Percentiles rank a stretch among this genome's conserved stretches.
Conservation (phyloP, 495 filamentous ascomycete genomes). For the Neurospora sp. region DNA sequence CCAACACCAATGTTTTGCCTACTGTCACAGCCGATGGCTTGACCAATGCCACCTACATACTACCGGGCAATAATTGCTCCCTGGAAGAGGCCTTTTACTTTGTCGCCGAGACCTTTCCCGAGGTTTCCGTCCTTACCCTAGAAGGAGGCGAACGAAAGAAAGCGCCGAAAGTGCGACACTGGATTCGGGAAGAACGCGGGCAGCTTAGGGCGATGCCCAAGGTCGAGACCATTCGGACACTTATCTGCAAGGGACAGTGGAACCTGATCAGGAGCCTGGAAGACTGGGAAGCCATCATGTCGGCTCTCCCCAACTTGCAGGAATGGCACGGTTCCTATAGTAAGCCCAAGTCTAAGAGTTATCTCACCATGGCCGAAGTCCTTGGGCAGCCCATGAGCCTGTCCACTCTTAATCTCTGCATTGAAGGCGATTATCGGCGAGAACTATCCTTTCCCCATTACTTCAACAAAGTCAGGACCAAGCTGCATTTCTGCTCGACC, state of each 20-base stretch:
- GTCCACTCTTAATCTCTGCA: constrained; percentile 50
- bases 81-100: constrained; percentile 58
- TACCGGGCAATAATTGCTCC: constrained; percentile 53
- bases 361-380: constrained; percentile 52
- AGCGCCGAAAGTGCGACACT: constrained; percentile 53
- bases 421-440: constrained; percentile 58
- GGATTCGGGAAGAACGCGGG: constrained; percentile 21
- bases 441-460: constrained; percentile 44
- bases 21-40: constrained; percentile 38
- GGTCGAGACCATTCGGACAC: constrained; percentile 37
- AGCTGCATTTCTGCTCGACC: constrained; percentile 47
- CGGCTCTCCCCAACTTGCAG: constrained; percentile 52
- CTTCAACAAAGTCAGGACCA: constrained; percentile 42
- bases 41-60: constrained; percentile 40
- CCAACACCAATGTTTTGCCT: constrained; percentile 31
- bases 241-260: constrained; percentile 67
- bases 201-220: constrained; percentile 18
- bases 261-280: constrained; percentile 57
- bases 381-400: constrained; percentile 44
- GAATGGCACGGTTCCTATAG: constrained; percentile 65
- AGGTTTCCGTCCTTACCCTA: constrained; percentile 55
- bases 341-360: constrained; percentile 57
- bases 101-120: constrained; percentile 45
- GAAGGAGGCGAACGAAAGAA: constrained; percentile 68
- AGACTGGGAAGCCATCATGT: constrained; percentile 51